Evolutionary conservation across 2,329 filamentous ascomycete species (phyloP).

Genomic region (Chalaropsis ovoidea): DNA sequence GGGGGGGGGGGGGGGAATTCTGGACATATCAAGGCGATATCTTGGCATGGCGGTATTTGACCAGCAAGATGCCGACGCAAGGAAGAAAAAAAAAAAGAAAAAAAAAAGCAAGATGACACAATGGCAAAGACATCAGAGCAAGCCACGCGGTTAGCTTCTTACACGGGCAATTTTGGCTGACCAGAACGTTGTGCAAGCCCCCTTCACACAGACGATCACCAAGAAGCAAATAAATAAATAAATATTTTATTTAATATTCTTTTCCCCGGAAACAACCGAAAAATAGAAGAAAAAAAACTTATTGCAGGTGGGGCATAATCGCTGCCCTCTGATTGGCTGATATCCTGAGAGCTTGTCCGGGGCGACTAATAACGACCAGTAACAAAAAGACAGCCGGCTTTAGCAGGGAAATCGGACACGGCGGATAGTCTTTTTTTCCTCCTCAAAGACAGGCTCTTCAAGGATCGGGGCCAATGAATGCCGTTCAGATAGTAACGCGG

Average conservation of each 20-base stretch:
- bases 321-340: not conserved
- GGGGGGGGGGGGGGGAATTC: not conserved
- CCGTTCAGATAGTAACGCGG: not conserved
- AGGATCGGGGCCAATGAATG: not conserved
- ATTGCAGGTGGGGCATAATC: not conserved
- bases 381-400: not conserved
- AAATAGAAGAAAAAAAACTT: not conserved
- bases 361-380: slow-evolving; percentile 5
- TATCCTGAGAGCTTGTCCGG: not conserved
- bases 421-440: not conserved
- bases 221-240: not conserved
- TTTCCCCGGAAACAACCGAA: slow-evolving; percentile 14
- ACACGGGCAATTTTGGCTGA: not conserved
- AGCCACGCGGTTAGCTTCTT: not conserved
- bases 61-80: not conserved
- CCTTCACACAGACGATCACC: not conserved
- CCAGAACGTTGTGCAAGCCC: not conserved
- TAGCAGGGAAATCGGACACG: not conserved
- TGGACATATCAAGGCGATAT: not conserved
- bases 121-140: not conserved
- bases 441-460: not conserved
- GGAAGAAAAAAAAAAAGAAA: not conserved
- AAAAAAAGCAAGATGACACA: too few relatives aligned
- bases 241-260: not conserved
- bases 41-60: not conserved